These are phyloP conservation scores for Funneliformis geosporum DNA, from an alignment of 192 early-diverging fungal genomes.

Conservation along the genomic window DNA sequence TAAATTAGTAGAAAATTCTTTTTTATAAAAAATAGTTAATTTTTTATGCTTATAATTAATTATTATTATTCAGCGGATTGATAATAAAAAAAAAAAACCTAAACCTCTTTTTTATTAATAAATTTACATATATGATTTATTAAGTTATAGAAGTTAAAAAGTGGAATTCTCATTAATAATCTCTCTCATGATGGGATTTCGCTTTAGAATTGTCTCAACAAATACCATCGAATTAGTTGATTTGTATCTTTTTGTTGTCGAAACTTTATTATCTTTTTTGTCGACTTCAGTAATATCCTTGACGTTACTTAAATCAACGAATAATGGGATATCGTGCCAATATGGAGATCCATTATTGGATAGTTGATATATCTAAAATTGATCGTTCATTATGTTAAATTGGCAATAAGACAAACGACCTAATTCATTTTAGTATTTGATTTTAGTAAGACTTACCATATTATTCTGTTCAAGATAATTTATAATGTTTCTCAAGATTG, in stretches of 20 bases:
- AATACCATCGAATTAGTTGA: not conserved
- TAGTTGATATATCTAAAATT: constrained; percentile 2
- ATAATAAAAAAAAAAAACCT: too few species aligned
- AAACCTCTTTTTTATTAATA: too few species aligned
- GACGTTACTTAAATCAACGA: not conserved
- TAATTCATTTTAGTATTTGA: not conserved
- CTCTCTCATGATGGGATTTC: not conserved
- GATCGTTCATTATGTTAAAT: not conserved
- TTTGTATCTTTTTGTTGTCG: not conserved
- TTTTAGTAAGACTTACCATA: not conserved
- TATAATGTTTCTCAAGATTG: constrained; percentile 60
- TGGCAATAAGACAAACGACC: not conserved
- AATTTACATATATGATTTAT: not conserved
- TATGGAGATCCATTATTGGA: not conserved
- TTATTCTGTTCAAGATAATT: constrained; percentile 37
- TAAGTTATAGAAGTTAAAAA: not conserved
- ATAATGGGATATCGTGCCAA: constrained; percentile 4
- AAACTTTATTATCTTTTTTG: not conserved
- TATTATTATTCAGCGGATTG: too few species aligned
- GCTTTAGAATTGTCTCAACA: not conserved
- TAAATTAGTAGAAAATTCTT: not conserved
- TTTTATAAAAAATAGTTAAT: not conserved
- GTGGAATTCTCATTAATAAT: not conserved
- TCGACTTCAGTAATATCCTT: not conserved
- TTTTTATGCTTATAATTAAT: too few species aligned